These are phyloP conservation scores for Hsuehochloa calcarea DNA, from an alignment of 176 grass and related monocot species.

Conservation along the genomic window DNA sequence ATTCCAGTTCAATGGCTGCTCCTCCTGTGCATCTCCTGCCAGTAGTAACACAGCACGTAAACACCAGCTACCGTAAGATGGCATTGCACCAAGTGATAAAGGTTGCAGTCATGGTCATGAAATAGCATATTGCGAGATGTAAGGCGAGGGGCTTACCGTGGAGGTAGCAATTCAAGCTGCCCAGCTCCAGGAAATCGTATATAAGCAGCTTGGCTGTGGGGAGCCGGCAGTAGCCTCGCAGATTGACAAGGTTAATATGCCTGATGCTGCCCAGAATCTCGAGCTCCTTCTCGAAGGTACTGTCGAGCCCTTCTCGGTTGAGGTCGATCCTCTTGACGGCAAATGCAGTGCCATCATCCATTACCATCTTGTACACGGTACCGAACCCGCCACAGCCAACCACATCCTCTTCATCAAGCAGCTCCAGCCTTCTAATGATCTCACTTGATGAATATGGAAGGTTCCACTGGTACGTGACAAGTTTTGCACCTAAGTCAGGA, in stretches of 20 bases:
- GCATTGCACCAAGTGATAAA: not conserved
- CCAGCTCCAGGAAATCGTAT: conserved; percentile 80
- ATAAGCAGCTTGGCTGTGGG: conserved; percentile 67
- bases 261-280: conserved; percentile 92
- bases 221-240: conserved; percentile 83
- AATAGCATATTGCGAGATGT: not conserved
- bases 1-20: conserved; percentile 91
- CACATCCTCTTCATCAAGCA: conserved; percentile 80
- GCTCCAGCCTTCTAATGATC: conserved; percentile 84
- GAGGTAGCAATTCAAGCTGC: conserved; percentile 78
- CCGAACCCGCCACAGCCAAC: conserved; percentile 90
- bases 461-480: conserved; percentile 90
- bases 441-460: conserved; percentile 85
- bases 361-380: conserved; percentile 91
- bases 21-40: conserved; percentile 73
- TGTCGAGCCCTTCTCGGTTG: conserved; percentile 45
- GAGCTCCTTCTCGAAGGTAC: conserved; percentile 82
- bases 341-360: conserved; percentile 77
- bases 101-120: not conserved
- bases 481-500: conserved; percentile 65
- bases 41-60: not conserved
- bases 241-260: conserved; percentile 90
- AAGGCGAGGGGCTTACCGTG: conserved; percentile 48
- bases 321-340: conserved; percentile 90
- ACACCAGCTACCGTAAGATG: not conserved